Percentiles rank a stretch among this genome's conserved stretches.
These are phyloP conservation scores for Silene conica DNA, from an alignment of 148 eudicot genomes.

Conservation along the genomic window DNA sequence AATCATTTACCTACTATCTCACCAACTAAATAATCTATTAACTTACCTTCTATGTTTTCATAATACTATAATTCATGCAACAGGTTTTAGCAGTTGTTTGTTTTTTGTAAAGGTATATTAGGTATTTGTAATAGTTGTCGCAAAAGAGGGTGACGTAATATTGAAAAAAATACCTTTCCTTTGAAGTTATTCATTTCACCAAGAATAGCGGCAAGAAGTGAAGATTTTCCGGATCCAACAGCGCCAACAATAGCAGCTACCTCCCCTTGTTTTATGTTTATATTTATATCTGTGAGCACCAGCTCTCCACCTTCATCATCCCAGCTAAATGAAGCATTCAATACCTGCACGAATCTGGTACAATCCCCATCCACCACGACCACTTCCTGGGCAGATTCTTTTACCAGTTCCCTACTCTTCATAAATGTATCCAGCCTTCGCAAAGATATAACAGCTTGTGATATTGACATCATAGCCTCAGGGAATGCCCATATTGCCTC, in stretches of 20 bases:
- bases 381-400: conserved; percentile 47
- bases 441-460: conserved; percentile 83
- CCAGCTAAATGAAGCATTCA: conserved; percentile 72
- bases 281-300: conserved; percentile 43
- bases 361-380: conserved; percentile 43
- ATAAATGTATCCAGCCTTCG: conserved; percentile 66
- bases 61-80: too few relatives aligned
- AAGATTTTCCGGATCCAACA: conserved; percentile 94
- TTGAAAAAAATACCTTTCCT: too few relatives aligned
- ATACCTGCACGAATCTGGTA: conserved; percentile 51
- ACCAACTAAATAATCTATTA: too few relatives aligned
- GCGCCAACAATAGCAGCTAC: conserved; percentile 86
- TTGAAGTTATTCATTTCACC: conserved; percentile 83
- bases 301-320: conserved; percentile 60
- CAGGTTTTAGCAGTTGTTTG: too few relatives aligned
- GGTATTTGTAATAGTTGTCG: too few relatives aligned
- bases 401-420: conserved; percentile 68
- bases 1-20: too few relatives aligned
- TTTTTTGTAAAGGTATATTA: too few relatives aligned
- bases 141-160: too few relatives aligned
- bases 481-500: conserved; percentile 89
- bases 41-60: too few relatives aligned
- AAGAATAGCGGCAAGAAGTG: conserved; percentile 68
- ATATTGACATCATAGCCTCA: conserved; percentile 79
- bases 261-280: conserved; percentile 65